A percentile compares a stretch with the other conserved stretches of the same genome.
Evolutionary conservation across 495 filamentous ascomycete species (phyloP).

Genomic region (Delitschia confertaspora): DNA sequence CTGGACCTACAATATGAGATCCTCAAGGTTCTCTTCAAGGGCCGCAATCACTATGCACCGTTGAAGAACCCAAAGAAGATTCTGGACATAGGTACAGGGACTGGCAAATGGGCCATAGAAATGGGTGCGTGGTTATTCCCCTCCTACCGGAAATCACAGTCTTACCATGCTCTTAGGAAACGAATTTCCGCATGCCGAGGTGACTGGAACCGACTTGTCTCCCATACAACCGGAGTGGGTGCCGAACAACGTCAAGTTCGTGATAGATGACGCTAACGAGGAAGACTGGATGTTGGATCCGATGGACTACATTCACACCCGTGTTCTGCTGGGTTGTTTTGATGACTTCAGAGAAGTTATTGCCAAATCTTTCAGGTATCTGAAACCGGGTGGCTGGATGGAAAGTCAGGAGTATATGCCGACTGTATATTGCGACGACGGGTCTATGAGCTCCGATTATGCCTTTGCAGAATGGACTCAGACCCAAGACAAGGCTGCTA

Average conservation of each 20-base stretch:
- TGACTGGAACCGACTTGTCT: slow-evolving; percentile 32
- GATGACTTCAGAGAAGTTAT: slow-evolving; percentile 32
- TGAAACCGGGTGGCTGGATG: slow-evolving; percentile 32
- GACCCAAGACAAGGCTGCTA: slow-evolving; percentile 31
- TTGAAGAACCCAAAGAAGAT: slow-evolving; percentile 25
- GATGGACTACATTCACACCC: slow-evolving; percentile 32
- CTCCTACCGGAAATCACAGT: neutral
- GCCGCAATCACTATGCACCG: slow-evolving; percentile 27
- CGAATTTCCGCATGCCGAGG: slow-evolving; percentile 19
- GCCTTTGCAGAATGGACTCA: slow-evolving; percentile 34
- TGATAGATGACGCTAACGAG: slow-evolving; percentile 33
- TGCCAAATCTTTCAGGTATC: slow-evolving; percentile 24
- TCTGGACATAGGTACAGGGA: slow-evolving; percentile 32
- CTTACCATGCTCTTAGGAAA: slow-evolving; percentile 10
- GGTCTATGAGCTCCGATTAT: slow-evolving; percentile 37
- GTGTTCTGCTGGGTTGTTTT: slow-evolving; percentile 29
- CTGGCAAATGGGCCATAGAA: slow-evolving; percentile 33
- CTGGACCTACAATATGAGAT: slow-evolving; percentile 32
- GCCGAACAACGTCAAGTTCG: slow-evolving; percentile 31
- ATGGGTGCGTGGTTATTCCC: slow-evolving; percentile 26
- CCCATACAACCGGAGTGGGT: slow-evolving; percentile 33
- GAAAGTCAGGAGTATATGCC: slow-evolving; percentile 30
- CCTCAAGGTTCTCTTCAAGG: slow-evolving; percentile 29
- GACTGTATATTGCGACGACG: slow-evolving; percentile 32
- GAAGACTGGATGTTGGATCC: slow-evolving; percentile 33